Conservation (phyloP, 2,329 filamentous ascomycete species). For the Venturia aucupariae region DNA sequence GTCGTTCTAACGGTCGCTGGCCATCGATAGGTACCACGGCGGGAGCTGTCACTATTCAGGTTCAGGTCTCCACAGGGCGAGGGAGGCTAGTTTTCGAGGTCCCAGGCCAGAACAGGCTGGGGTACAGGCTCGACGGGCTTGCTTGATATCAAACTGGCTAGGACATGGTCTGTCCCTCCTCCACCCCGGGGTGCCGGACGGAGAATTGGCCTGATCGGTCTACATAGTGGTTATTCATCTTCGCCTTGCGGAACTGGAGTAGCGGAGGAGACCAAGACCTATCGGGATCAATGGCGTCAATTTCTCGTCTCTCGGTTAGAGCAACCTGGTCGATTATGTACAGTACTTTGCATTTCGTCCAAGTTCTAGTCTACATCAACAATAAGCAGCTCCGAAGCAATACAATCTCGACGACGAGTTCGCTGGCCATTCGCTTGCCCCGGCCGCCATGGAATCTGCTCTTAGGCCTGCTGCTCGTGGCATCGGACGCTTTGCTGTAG, state of each 20-base stretch:
- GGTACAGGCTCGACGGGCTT: background rate
- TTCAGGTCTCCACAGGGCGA: background rate
- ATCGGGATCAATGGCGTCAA: background rate
- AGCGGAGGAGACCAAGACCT: background rate
- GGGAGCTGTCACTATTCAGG: background rate
- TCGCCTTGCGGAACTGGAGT: background rate
- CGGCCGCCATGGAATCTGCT: background rate
- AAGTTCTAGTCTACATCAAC: background rate
- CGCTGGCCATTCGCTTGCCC: background rate
- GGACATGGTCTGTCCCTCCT: background rate
- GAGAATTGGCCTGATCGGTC: background rate
- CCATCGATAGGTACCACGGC: background rate
- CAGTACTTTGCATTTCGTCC: background rate
- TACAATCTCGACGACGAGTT: background rate
- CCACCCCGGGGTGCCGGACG: background rate
- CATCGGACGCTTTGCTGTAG: background rate
- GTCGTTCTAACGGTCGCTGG: background rate
- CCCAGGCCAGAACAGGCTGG: background rate
- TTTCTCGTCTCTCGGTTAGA: background rate
- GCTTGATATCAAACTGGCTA: background rate
- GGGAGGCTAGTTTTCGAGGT: background rate
- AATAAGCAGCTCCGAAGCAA: background rate
- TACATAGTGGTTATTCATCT: background rate
- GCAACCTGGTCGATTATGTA: background rate
- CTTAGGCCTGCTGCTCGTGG: background rate